Percentiles rank a stretch among this genome's conserved stretches.
Conservation (phyloP, 2,329 filamentous ascomycete species). For the Colletotrichum spinosum region DNA sequence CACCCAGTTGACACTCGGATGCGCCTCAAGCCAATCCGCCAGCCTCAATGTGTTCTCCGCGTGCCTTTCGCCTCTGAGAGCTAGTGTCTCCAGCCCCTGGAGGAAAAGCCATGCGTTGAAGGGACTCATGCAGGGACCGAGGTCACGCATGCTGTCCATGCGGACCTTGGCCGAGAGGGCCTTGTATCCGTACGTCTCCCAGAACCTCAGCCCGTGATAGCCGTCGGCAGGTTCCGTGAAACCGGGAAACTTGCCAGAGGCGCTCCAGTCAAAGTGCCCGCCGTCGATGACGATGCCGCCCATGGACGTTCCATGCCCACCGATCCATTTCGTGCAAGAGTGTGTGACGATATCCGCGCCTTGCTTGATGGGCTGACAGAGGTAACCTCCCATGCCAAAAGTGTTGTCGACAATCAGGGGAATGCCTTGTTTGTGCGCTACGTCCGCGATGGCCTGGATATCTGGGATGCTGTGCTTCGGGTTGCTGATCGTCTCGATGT, state of each 20-base stretch:
- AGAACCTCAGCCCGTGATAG: slow-evolving; percentile 78
- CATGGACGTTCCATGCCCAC: slow-evolving; percentile 78
- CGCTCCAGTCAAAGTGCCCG: slow-evolving; percentile 79
- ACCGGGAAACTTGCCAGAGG: slow-evolving; percentile 75
- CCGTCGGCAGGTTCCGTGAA: slow-evolving; percentile 76
- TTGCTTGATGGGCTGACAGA: slow-evolving; percentile 73
- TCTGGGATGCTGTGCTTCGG: slow-evolving; percentile 87
- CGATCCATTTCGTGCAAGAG: slow-evolving; percentile 80
- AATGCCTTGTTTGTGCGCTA: slow-evolving; percentile 60
- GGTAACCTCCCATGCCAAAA: slow-evolving; percentile 77
- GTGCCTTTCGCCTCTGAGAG: slow-evolving; percentile 74
- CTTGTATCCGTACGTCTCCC: slow-evolving; percentile 74
- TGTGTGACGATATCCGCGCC: slow-evolving; percentile 80
- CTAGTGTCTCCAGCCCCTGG: slow-evolving; percentile 76
- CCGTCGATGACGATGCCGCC: slow-evolving; percentile 76
- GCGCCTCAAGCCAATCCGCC: slow-evolving; percentile 75
- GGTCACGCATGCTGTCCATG: slow-evolving; percentile 77
- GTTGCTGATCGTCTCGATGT: slow-evolving; percentile 92
- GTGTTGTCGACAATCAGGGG: slow-evolving; percentile 71
- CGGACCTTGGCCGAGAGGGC: slow-evolving; percentile 75
- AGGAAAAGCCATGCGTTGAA: slow-evolving; percentile 80
- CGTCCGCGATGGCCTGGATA: slow-evolving; percentile 72
- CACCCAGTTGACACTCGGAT: slow-evolving; percentile 77
- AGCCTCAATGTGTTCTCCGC: slow-evolving; percentile 73
- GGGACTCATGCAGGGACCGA: slow-evolving; percentile 75